Conservation (phyloP, 1,139 yeast species). For the Debaryomyces subglobosus region DNA sequence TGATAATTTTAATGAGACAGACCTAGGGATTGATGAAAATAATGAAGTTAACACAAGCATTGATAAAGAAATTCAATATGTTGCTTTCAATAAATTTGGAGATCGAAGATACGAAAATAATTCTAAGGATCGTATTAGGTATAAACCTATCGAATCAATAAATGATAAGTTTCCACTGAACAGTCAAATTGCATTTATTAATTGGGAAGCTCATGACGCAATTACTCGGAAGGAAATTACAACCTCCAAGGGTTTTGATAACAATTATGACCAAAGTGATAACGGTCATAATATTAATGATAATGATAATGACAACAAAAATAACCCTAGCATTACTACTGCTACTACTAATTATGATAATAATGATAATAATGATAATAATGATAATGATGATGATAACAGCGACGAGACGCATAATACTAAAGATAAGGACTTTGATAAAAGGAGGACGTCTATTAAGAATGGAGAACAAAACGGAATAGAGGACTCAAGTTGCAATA, state of each 20-base stretch:
- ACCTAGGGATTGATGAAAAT: slow-evolving; percentile 4
- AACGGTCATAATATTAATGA: background rate
- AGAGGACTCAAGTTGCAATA: background rate
- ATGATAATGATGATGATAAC: background rate
- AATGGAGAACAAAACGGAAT: background rate
- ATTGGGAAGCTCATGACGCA: slow-evolving; percentile 30
- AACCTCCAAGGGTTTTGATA: background rate
- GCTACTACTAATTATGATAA: background rate
- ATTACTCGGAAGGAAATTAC: slow-evolving; percentile 13
- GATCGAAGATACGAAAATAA: slow-evolving; percentile 17
- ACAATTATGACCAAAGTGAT: background rate
- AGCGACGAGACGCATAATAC: background rate
- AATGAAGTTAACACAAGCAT: background rate
- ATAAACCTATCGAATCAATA: slow-evolving; percentile 3
- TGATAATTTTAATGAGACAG: slow-evolving; percentile 7
- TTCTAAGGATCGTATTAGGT: slow-evolving; percentile 12
- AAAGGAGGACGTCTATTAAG: background rate
- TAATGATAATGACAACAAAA: background rate
- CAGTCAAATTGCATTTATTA: slow-evolving; percentile 26
- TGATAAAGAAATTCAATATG: slow-evolving; percentile 17
- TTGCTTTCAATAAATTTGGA: slow-evolving; percentile 13
- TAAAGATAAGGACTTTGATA: background rate
- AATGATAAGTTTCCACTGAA: slow-evolving; percentile 23
- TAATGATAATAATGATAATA: background rate
- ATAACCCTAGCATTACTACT: background rate